Conservation (phyloP, 352 stramenopile species). For the Pilasporangium apinafurcum region DNA sequence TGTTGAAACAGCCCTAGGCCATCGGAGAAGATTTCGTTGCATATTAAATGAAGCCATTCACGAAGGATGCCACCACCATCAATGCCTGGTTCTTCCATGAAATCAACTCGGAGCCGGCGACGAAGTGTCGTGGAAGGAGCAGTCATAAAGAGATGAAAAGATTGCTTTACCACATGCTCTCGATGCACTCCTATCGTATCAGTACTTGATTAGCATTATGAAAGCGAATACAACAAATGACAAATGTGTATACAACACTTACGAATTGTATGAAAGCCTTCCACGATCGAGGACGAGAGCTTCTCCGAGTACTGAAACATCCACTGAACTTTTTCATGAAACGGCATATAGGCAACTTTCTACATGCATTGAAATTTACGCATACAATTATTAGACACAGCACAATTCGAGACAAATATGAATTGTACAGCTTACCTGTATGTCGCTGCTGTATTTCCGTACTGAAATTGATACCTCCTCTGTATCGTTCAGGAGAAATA, state of each 20-base stretch:
- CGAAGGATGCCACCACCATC: constrained; percentile 74
- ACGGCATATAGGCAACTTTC: constrained; percentile 31
- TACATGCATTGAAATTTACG: no score
- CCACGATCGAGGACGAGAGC: constrained; percentile 37
- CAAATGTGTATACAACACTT: constrained; percentile 3
- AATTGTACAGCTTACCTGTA: no score
- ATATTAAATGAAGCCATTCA: constrained; percentile 78
- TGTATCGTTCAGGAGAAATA: not conserved
- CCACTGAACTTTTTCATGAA: constrained; percentile 61
- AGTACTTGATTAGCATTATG: not conserved
- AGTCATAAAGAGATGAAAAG: constrained; percentile 47
- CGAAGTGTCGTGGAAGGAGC: constrained; percentile 39
- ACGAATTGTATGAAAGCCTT: constrained; percentile 66
- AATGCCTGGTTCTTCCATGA: constrained; percentile 73
- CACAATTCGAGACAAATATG: no score
- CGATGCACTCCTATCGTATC: constrained; percentile 41
- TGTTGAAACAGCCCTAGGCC: constrained; percentile 38
- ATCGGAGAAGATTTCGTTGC: constrained; percentile 49
- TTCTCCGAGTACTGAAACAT: constrained; percentile 63
- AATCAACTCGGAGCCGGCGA: constrained; percentile 77
- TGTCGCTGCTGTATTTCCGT: constrained; percentile 9
- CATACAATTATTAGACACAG: no score
- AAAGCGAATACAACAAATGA: not conserved
- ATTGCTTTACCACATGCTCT: constrained; percentile 66
- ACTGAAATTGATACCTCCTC: constrained; percentile 2